Evolutionary conservation across 305 asterid genomes (phyloP), one percentile per base, ranked within the genome.

Genomic region (Fraxinus greggii): DNA sequence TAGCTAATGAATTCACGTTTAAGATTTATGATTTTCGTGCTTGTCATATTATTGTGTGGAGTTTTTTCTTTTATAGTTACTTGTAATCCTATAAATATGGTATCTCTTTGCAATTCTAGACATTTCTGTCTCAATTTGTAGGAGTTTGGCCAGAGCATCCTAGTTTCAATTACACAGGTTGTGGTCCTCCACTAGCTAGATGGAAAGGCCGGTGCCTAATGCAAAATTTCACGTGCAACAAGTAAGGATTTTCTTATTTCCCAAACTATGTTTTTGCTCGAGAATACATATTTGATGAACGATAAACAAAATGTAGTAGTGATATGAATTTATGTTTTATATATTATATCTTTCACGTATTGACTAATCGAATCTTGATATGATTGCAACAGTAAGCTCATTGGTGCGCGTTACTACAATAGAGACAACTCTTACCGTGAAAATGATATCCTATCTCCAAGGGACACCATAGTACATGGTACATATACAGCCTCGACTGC

Each of bases 71-170:
- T 38, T 38, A 38, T 42, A 42, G 17, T 42, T 42, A 10, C 4
- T 38, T 38, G 45, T 38, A 38, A 42, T 4, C 17, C 15, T 42
- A 10, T 10, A 42, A 42, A 3, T 42, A 10, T 42, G 4, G 51
- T 36, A 7, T 42, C 51, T 42, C 51, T 10, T 42, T 42, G 51
- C 4, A 42, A 42, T 42, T 42, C 51, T 42, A 42, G 51, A 42
- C 51, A 42, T 10, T 9, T 40, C 15, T 10, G 51, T 42, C 51
- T 12, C 85, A 21, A 45, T 42, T 21, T 32, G 21, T 54, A 86
- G 84, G 89, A 72, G 56, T 84, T 28, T 86, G 89, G 89, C 87
- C 89, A 0, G 87, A 86, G 84, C 89, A 84, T 77, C 89, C 87
- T 1, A 82, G 87, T 77, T 86, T 86, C 86, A 84, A 86, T 12